phyloP scores from a whole-genome alignment of 768 basidiomycete genomes.

The Suillus hirtellus region DNA sequence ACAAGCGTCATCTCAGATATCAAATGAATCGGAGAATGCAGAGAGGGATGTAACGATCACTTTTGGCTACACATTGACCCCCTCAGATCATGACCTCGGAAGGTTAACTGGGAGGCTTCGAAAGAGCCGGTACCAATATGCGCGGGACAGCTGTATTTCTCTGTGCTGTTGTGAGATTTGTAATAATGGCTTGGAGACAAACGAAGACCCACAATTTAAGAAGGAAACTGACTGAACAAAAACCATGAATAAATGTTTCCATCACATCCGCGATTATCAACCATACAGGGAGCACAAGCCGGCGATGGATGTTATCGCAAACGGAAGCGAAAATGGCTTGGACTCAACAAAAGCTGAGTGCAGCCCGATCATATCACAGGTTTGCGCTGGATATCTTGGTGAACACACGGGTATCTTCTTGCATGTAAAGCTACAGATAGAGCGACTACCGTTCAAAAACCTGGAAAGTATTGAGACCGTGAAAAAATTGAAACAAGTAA shows the following conservation, averaged over 20 bases:
- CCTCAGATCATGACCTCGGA: constrained; percentile 40
- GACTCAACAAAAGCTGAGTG: neutral
- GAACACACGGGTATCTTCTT: constrained; percentile 9
- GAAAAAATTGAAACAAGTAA: neutral
- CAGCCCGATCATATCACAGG: neutral
- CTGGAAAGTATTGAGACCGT: constrained; percentile 15
- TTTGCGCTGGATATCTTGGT: neutral
- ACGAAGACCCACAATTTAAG: neutral
- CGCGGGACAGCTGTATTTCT: neutral
- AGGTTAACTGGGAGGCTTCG: constrained; percentile 53
- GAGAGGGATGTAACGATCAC: constrained; percentile 23
- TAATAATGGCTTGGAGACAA: neutral
- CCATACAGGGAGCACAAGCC: neutral
- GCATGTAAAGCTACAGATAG: constrained; percentile 5
- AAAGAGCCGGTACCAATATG: constrained; percentile 44
- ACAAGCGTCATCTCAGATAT: constrained; percentile 23
- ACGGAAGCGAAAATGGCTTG: neutral
- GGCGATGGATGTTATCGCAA: neutral
- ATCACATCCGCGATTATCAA: neutral
- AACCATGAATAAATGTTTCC: neutral
- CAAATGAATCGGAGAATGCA: constrained; percentile 23
- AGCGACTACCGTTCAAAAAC: constrained; percentile 24
- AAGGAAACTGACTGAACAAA: neutral
- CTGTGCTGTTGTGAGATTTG: neutral
- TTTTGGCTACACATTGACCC: constrained; percentile 71